A percentile compares a stretch with the other conserved stretches of the same genome.
Conservation (phyloP, 2,329 filamentous ascomycete genomes). For the Scytalidium sp. region DNA sequence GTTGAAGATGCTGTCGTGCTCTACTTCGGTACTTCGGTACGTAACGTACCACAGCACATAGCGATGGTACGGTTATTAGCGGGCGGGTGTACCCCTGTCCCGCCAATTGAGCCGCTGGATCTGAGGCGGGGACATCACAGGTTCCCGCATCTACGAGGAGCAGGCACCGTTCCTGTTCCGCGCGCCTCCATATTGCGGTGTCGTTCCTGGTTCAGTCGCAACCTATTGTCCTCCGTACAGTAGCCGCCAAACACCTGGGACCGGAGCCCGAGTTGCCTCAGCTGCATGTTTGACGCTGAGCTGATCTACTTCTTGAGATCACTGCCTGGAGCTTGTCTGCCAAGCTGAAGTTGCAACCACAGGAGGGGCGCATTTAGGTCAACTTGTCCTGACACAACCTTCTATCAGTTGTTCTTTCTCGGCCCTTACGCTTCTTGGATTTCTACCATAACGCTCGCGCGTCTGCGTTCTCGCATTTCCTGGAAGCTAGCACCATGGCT, state of each 20-base stretch:
- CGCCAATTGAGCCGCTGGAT: neutral
- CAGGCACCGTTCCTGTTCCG: neutral
- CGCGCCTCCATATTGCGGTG: neutral
- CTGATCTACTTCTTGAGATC: too few species aligned
- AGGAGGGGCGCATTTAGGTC: too few species aligned
- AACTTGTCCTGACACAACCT: neutral
- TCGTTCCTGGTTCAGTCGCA: neutral
- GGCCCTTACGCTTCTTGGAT: neutral
- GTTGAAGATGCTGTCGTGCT: too few species aligned
- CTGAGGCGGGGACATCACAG: neutral
- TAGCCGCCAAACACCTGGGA: too few species aligned
- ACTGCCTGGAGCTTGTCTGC: neutral
- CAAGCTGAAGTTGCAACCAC: neutral
- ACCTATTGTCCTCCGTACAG: neutral
- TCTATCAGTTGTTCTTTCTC: neutral
- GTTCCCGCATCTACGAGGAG: neutral
- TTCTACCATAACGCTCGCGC: neutral
- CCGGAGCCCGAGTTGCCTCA: too few species aligned
- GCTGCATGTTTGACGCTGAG: too few species aligned
- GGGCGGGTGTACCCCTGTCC: too few species aligned
- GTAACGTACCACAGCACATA: too few species aligned
- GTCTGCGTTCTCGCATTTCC: neutral
- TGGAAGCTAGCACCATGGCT: slow-evolving; percentile 21
- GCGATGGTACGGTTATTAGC: too few species aligned
- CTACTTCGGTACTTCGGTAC: too few species aligned